Base-by-base conservation (phyloP, 1,139 yeast genomes). In the Diutina sp. region DNA sequence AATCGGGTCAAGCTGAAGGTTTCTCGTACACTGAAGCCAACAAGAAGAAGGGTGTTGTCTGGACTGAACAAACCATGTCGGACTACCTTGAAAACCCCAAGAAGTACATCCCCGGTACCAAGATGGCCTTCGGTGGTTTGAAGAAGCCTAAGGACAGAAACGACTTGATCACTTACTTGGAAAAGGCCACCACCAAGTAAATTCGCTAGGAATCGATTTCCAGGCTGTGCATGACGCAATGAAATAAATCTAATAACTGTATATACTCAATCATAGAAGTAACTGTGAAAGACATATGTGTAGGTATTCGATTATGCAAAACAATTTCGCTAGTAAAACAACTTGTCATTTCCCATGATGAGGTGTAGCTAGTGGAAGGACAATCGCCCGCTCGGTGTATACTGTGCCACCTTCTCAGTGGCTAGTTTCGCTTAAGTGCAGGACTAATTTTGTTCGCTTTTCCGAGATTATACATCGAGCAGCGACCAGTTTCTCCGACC, bases 121-220 rank as follows among this genome's bases (percentile, higher is more conserved):
- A 93, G 87, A 93, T 93, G 99, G 99, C 99, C 64, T 93, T 93
- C 70, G 99, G 97, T 80, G 99, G 99, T 79, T 85, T 93, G 77
- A 93, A 93, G 93, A 93, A 93, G 85, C 85, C 91, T 65, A 93
- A 90, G 87, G 99, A 93, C 83, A 90, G 98, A 85, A 88, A 90
- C 79, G 98, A 93, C 74, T 81, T 93, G 75, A 78, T 93, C 69
- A 83, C 99, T 67, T 93, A 90, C 87, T 84, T 91, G 79, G 82
- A 79, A 66, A 73, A 74, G 62, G 96, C 97, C 64, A 78, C 89
- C 73, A 4, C 53, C 18, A 12, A 46, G 48, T 50, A 50, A 50
- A 16, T 50, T 44, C 6, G 46, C 25, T 35, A 35, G 41, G 41
- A 35, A 35, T 35, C 41, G 41, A 35, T 35, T 35, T 35, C 41